A percentile compares a stretch with the other conserved stretches of the same genome.
These are phyloP conservation scores for Cercis canadensis DNA, from an alignment of 306 rosid species.

Conservation along the genomic window DNA sequence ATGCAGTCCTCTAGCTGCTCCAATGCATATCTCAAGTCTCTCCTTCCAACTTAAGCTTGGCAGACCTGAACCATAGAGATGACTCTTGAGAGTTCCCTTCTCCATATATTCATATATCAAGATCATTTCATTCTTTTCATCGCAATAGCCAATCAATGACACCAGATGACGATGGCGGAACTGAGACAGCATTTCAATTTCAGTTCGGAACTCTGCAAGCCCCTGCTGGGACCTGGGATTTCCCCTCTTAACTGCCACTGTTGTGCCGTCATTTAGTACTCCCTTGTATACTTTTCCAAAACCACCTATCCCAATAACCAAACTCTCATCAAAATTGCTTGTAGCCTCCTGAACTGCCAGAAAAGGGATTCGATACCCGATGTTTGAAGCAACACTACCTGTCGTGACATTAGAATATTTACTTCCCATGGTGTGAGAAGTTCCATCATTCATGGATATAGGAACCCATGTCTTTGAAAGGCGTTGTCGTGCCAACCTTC, in stretches of 20 bases:
- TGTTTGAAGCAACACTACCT: constrained; percentile 63
- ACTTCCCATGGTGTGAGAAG: constrained; percentile 81
- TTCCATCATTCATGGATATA: constrained; percentile 62
- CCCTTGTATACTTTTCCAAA: constrained; percentile 91
- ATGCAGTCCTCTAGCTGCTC: constrained; percentile 94
- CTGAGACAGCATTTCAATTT: constrained; percentile 87
- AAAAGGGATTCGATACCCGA: constrained; percentile 68
- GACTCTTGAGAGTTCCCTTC: constrained; percentile 86
- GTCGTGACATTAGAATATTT: constrained; percentile 74
- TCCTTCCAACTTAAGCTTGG: constrained; percentile 85
- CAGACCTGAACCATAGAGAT: constrained; percentile 74
- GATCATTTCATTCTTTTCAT: constrained; percentile 89
- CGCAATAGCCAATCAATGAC: constrained; percentile 88
- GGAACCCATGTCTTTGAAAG: constrained; percentile 80
- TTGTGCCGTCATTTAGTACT: constrained; percentile 68
- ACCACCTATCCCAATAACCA: constrained; percentile 87
- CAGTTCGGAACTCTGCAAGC: constrained; percentile 82
- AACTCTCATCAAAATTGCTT: constrained; percentile 75
- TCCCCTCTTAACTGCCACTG: constrained; percentile 94
- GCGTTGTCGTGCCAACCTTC: constrained; percentile 53
- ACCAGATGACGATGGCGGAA: constrained; percentile 95
- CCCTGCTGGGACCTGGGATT: constrained; percentile 88
- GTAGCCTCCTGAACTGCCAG: constrained; percentile 76
- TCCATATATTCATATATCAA: constrained; percentile 92
- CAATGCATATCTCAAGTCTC: constrained; percentile 87